Base-by-base conservation (phyloP, 2,329 filamentous ascomycete species). In the Colletotrichum sp. region DNA sequence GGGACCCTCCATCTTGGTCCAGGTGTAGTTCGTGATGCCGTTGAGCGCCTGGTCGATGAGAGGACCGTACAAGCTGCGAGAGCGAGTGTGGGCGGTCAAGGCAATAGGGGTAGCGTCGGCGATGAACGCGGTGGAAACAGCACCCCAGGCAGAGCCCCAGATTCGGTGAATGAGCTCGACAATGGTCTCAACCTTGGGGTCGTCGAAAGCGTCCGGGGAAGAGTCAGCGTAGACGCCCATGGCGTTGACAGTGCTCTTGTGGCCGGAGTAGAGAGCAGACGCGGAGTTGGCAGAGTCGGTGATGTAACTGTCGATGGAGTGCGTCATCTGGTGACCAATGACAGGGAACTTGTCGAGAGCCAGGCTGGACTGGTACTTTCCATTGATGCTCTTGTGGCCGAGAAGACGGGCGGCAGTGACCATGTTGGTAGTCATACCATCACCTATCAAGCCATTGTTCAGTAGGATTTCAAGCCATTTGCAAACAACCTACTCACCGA, bases 261-360 rank as follows among this genome's bases (percentile, higher is more conserved):
- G 95, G 39, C 95, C 95, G 28, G 91, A 92, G 86, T 96, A 97
- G 22, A 97, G 88, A 19, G 95, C 94, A 59, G 93, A 95, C 6
- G 95, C 95, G 7, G 93, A 95, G 86, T 97, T 97, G 85, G 95
- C 95, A 76, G 93, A 95, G 84, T 97, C 95, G 48, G 95, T 97
- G 82, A 97, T 96, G 88, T 94, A 96, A 66, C 89, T 92, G 86
- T 96, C 94, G 81, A 97, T 91, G 2, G 94, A 96, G 85, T 96
- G 94, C 13, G 95, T 96, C 93, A 97, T 96, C 85, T 96, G 95
- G 83, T 98, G 95, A 25, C 95, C 95, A 13, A 96, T 82, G n/a
- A 96, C 91, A 4, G 95, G 95, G 85, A 97, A 97, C 81, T 95
- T 90, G 86, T 98, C 95, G 87, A 98, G 88, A 81, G 92, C 89